A percentile compares a stretch with the other conserved stretches of the same genome.
Conservation (phyloP, 192 early-diverging fungal species). For the Gigaspora rosea region DNA sequence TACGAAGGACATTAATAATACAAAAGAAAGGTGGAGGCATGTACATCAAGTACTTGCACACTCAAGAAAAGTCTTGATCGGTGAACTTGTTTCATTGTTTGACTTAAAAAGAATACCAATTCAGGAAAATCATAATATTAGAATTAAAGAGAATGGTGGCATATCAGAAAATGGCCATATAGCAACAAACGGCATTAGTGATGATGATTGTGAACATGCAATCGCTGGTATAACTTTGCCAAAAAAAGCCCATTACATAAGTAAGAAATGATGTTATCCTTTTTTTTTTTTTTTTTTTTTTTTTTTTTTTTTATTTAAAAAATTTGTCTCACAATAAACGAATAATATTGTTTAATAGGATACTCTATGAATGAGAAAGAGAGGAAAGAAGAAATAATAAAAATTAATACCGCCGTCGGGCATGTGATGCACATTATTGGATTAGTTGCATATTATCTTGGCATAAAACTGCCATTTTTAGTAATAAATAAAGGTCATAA, state of each 20-base stretch:
- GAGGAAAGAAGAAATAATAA: conserved; percentile 34
- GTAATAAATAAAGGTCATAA: conserved; percentile 7
- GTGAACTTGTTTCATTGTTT: conserved; percentile 52
- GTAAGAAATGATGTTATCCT: conserved; percentile 26
- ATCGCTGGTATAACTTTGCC: conserved; percentile 43
- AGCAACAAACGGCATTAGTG: conserved; percentile 19
- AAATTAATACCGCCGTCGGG: conserved; percentile 51
- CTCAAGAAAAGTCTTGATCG: conserved; percentile 50
- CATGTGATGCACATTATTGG: conserved; percentile 53
- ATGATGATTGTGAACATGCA: conserved; percentile 39
- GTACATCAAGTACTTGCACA: conserved; percentile 43
- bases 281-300: background rate
- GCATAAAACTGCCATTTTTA: conserved; percentile 52
- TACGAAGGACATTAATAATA: conserved; percentile 32
- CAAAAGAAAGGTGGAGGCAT: conserved; percentile 45
- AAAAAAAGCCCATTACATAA: conserved; percentile 43
- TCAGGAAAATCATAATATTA: background rate
- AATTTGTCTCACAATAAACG: conserved; percentile 10
- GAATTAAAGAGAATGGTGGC: conserved; percentile 34
- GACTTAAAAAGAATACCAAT: conserved; percentile 46
- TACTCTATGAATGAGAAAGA: conserved; percentile 24
- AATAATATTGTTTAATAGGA: conserved; percentile 26
- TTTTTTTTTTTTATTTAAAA: background rate
- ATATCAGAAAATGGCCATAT: background rate
- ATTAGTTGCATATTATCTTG: conserved; percentile 53